A percentile compares a stretch with the other conserved stretches of the same genome.
These are phyloP conservation scores for Cercospora canescens DNA, from an alignment of 2,329 filamentous ascomycete genomes.

Conservation along the genomic window DNA sequence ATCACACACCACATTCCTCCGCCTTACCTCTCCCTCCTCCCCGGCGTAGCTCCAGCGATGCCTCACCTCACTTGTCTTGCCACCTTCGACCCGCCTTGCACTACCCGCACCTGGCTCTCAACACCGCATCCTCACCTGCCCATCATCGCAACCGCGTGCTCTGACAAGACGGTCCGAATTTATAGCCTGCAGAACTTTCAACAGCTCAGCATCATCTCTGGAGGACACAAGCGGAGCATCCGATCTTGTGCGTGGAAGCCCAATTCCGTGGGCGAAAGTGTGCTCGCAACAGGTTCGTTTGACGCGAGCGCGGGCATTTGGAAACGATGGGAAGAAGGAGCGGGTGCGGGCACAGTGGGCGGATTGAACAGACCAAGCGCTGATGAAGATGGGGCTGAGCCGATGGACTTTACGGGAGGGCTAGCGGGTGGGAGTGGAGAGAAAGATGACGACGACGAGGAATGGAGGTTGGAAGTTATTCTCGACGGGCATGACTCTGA, in stretches of 20 bases:
- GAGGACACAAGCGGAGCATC: slow-evolving; percentile 90
- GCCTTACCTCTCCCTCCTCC: not conserved
- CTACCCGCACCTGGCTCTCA: slow-evolving; percentile 77
- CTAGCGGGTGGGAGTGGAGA: slow-evolving; percentile 31
- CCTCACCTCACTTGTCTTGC: slow-evolving; percentile 47
- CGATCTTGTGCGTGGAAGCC: slow-evolving; percentile 88
- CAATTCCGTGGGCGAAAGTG: slow-evolving; percentile 61
- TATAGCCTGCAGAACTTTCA: slow-evolving; percentile 83
- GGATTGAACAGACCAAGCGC: slow-evolving; percentile 2
- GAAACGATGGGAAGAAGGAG: slow-evolving; percentile 64
- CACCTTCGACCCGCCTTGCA: slow-evolving; percentile 55
- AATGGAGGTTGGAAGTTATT: slow-evolving; percentile 90
- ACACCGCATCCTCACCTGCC: slow-evolving; percentile 83
- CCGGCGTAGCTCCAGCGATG: slow-evolving; percentile 10
- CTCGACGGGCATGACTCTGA: slow-evolving; percentile 95
- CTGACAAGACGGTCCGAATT: slow-evolving; percentile 81
- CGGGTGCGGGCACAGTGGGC: slow-evolving; percentile 23
- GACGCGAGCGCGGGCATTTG: slow-evolving; percentile 80
- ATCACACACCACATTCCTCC: not conserved
- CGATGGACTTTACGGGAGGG: slow-evolving; percentile 36
- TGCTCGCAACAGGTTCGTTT: slow-evolving; percentile 89
- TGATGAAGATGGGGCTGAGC: slow-evolving; percentile 19
- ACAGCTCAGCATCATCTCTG: slow-evolving; percentile 75
- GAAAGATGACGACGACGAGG: slow-evolving; percentile 63
- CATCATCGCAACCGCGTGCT: slow-evolving; percentile 83